Percentiles rank a stretch among this genome's conserved stretches.
Evolutionary conservation across 2,329 filamentous ascomycete genomes (phyloP).

Genomic region (Curvularia verruculosa): DNA sequence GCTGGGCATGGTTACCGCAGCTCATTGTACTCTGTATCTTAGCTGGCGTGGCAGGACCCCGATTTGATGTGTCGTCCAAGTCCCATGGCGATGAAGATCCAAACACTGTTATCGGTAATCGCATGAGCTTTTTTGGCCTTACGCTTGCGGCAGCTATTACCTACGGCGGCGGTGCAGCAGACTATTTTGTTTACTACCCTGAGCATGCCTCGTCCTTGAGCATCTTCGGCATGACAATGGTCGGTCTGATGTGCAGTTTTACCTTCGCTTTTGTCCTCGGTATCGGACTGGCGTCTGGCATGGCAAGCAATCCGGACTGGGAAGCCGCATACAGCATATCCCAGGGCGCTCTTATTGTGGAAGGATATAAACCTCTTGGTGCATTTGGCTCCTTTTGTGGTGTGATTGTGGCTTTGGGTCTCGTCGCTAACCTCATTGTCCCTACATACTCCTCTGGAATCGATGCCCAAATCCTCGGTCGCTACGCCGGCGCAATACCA

Average conservation of each 20-base stretch:
- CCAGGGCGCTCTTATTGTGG: slow-evolving; percentile 68
- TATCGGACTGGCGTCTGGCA: slow-evolving; percentile 66
- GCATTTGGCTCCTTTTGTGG: slow-evolving; percentile 71
- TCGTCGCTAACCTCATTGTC: slow-evolving; percentile 70
- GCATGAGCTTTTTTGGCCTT: slow-evolving; percentile 72
- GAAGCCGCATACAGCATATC: slow-evolving; percentile 62
- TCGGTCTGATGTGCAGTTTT: slow-evolving; percentile 64
- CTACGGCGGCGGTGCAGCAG: slow-evolving; percentile 67
- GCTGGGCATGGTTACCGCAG: slow-evolving; percentile 70
- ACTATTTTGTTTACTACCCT: slow-evolving; percentile 72
- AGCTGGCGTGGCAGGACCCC: slow-evolving; percentile 64
- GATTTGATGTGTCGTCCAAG: slow-evolving; percentile 62
- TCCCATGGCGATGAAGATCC: slow-evolving; percentile 57
- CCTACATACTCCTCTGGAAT: slow-evolving; percentile 68
- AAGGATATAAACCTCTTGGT: slow-evolving; percentile 64
- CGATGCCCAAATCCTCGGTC: slow-evolving; percentile 70
- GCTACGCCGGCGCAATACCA: slow-evolving; percentile 63
- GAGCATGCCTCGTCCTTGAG: slow-evolving; percentile 58
- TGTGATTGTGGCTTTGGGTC: slow-evolving; percentile 67
- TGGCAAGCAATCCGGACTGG: slow-evolving; percentile 61
- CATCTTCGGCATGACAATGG: slow-evolving; percentile 63
- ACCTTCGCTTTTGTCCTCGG: slow-evolving; percentile 67
- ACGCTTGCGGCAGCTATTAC: slow-evolving; percentile 69
- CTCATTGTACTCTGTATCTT: slow-evolving; percentile 66
- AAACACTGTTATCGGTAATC: slow-evolving; percentile 60